phyloP scores from a whole-genome alignment of 306 rosid species.

The Canavalia gladiata region DNA sequence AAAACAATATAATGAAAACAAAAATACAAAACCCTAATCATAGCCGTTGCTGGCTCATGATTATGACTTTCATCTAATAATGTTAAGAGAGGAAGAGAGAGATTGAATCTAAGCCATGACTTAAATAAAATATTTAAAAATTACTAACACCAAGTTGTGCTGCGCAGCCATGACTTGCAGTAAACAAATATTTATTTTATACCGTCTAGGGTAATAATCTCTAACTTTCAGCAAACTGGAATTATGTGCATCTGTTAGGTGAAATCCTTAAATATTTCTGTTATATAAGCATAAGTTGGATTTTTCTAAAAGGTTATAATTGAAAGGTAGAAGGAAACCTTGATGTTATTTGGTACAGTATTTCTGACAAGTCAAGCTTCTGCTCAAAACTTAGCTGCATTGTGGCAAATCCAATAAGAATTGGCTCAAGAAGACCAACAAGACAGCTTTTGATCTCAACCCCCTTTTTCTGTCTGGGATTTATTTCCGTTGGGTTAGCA shows the following conservation, averaged over 20 bases:
- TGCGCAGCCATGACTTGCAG: background rate
- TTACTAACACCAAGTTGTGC: slow-evolving; percentile 4
- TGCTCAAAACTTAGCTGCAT: slow-evolving; percentile 97
- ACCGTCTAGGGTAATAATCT: slow-evolving; percentile 17
- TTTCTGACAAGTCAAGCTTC: slow-evolving; percentile 95
- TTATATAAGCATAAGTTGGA: background rate
- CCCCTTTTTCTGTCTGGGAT: slow-evolving; percentile 91
- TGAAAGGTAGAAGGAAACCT: slow-evolving; percentile 62
- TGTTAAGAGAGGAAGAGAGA: background rate
- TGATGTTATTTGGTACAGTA: slow-evolving; percentile 92
- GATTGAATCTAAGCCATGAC: background rate
- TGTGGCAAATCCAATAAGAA: slow-evolving; percentile 94
- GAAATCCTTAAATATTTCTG: slow-evolving; percentile 19
- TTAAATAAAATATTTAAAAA: slow-evolving; percentile 1
- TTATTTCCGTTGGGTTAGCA: slow-evolving; percentile 89
- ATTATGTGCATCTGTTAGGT: slow-evolving; percentile 22
- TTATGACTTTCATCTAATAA: background rate
- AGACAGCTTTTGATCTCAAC: slow-evolving; percentile 96
- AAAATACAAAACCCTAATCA: too few relatives aligned
- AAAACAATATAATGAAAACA: too few relatives aligned
- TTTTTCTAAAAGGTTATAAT: slow-evolving; percentile 15
- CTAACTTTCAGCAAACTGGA: slow-evolving; percentile 36
- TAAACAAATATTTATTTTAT: slow-evolving; percentile 30
- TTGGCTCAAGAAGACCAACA: slow-evolving; percentile 97
- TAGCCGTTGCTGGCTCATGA: background rate